These are phyloP conservation scores for Biscutella laevigata DNA, from an alignment of 441 rosid species.

Conservation along the genomic window DNA sequence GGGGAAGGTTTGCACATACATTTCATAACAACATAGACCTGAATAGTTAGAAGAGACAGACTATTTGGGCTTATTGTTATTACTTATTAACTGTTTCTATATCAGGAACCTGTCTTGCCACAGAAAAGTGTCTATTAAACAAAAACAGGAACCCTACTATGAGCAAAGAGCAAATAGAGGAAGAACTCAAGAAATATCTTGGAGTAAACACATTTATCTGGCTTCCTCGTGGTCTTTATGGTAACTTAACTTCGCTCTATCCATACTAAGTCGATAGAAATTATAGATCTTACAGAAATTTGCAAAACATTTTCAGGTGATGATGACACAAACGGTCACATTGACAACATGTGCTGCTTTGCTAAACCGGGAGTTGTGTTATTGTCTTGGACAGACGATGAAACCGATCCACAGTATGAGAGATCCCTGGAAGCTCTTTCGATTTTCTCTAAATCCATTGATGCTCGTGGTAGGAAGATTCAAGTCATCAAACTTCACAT, in stretches of 20 bases:
- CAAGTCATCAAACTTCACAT: slow-evolving; percentile 66
- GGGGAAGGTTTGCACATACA: slow-evolving; percentile 59
- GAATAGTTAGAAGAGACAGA: neutral
- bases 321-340: slow-evolving; percentile 92
- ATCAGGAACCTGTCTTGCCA: slow-evolving; percentile 79
- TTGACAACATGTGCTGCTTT: slow-evolving; percentile 94
- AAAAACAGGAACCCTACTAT: slow-evolving; percentile 77
- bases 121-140: slow-evolving; percentile 86
- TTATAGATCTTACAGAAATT: neutral
- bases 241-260: slow-evolving; percentile 28
- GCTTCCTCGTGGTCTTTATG: slow-evolving; percentile 77
- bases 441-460: slow-evolving; percentile 45
- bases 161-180: slow-evolving; percentile 66
- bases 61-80: neutral
- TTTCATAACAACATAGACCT: neutral
- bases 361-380: slow-evolving; percentile 76
- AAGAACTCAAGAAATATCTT: slow-evolving; percentile 63
- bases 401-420: slow-evolving; percentile 61
- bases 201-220: slow-evolving; percentile 65
- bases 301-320: slow-evolving; percentile 43
- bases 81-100: neutral
- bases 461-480: slow-evolving; percentile 65
- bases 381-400: slow-evolving; percentile 70
- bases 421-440: slow-evolving; percentile 52
- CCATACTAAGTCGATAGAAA: neutral